Percentiles rank a stretch among this genome's conserved stretches.
Conservation (phyloP, 345 rosid genomes). For the Linum tenue region DNA sequence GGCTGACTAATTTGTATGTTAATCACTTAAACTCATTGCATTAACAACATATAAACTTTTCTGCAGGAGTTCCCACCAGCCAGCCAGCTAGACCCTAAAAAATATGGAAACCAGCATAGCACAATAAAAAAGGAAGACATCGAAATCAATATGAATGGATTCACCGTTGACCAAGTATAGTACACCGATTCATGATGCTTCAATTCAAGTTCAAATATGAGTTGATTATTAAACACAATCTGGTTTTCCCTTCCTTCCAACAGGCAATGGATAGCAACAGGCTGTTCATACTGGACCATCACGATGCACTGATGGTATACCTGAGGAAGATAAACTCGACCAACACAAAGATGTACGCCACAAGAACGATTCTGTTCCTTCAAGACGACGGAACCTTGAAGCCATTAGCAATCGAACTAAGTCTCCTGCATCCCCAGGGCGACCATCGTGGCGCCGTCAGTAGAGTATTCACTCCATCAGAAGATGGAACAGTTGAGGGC, state of each 20-base stretch:
- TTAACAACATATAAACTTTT: no score
- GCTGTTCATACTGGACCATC: neutral
- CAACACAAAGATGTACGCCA: neutral
- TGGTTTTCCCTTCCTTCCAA: neutral
- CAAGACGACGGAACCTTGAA: neutral
- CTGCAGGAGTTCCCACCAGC: neutral
- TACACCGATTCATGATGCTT: neutral
- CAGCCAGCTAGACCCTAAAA: neutral
- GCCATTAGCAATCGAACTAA: neutral
- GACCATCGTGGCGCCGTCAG: neutral
- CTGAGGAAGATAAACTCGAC: neutral
- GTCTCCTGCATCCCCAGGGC: neutral
- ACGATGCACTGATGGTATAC: neutral
- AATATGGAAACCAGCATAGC: neutral
- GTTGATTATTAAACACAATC: neutral
- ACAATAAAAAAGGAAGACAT: neutral
- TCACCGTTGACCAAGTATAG: neutral
- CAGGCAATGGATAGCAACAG: neutral
- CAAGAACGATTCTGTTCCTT: neutral
- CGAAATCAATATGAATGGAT: neutral
- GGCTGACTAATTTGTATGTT: no score
- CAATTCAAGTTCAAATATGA: neutral
- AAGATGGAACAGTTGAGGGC: neutral
- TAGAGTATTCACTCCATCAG: neutral
- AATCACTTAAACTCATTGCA: neutral